Evolutionary conservation across 495 filamentous ascomycete genomes (phyloP), one percentile per base, ranked within the genome.

Genomic region (Penicillium pancosmium): DNA sequence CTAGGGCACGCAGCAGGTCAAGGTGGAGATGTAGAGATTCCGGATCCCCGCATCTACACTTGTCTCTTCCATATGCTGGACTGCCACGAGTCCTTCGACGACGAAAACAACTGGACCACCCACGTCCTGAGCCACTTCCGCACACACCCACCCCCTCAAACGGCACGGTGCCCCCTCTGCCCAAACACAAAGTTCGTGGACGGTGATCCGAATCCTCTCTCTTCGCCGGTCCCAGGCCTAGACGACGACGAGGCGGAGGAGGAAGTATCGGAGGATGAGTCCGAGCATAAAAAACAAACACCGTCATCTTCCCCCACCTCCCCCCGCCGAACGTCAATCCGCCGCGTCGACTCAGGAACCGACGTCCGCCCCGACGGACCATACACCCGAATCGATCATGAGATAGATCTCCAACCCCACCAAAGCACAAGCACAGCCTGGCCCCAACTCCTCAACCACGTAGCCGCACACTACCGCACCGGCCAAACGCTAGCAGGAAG

Each of bases 41-140:
- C 41, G 9, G 38, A 19, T 34, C 5, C 33, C 10, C 54, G 31
- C 13, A 57, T 59, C 31, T 78, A 78, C 57, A 57, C 60, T n/a
- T 80, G 77, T 55, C 67, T 80, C 25, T 80, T 80, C 66, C 69
- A 78, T 43, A 71, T 75, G 59, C 67, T 80, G 1, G 70, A 77
- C 57, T 80, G 77, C 57, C 68, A 80, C 21, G 65, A 75, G 41
- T 65, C 66, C 19, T 80, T 78, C 52, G 64, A 71, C 54, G 66
- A 72, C 33, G 52, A 56, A 25, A 64, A 67, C 5, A 55, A 73
- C 35, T 80, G 77, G 77, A 67, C 66, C 27, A 77, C 68, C 5
- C 77, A 80, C 56, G 71, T 80, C 31, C 60, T 70, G 9, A 74
- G 75, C 50, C 77, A 80, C 43, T 80, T 80, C 49, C 73, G 73